Percentiles rank a stretch among this genome's conserved stretches.
Evolutionary conservation across 164 flowering plant species (phyloP).

Genomic region (Piper longum): DNA sequence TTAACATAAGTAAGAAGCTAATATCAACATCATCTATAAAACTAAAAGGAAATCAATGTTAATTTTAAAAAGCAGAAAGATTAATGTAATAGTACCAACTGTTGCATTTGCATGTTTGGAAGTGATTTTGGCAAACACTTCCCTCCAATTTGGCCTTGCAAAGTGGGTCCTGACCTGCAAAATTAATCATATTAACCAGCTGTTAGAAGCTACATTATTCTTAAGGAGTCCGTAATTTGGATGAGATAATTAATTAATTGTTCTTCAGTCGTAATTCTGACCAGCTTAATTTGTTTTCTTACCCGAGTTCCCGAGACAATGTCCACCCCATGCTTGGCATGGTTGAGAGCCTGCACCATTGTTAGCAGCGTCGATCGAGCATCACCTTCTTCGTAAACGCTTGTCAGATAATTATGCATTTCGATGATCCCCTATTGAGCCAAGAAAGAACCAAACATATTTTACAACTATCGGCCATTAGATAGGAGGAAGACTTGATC

Average conservation of each 20-base stretch:
- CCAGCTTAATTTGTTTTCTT: slow-evolving; percentile 8
- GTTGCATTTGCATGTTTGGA: slow-evolving; percentile 67
- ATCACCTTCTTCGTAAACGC: slow-evolving; percentile 95
- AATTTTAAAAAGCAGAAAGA: neutral
- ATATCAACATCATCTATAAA: neutral
- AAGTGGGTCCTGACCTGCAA: slow-evolving; percentile 91
- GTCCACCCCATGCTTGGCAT: slow-evolving; percentile 94
- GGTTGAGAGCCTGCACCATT: slow-evolving; percentile 93
- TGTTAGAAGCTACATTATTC: too few species aligned
- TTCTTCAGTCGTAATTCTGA: neutral
- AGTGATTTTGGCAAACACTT: slow-evolving; percentile 68
- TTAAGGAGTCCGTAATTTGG: too few species aligned
- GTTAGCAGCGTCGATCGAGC: slow-evolving; percentile 92
- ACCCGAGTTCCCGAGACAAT: slow-evolving; percentile 90
- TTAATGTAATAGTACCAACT: slow-evolving; percentile 38
- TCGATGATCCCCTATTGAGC: slow-evolving; percentile 66
- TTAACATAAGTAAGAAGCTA: neutral
- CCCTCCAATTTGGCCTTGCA: slow-evolving; percentile 94
- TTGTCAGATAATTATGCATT: slow-evolving; percentile 89
- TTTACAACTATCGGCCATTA: too few species aligned
- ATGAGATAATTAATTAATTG: neutral
- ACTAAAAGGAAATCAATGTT: neutral
- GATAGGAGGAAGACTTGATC: too few species aligned
- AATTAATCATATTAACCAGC: too few species aligned
- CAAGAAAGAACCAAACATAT: neutral